Percentiles rank a stretch among this genome's conserved stretches.
Conservation (phyloP, 352 stramenopile species). For the Hyaloperonospora brassicae region DNA sequence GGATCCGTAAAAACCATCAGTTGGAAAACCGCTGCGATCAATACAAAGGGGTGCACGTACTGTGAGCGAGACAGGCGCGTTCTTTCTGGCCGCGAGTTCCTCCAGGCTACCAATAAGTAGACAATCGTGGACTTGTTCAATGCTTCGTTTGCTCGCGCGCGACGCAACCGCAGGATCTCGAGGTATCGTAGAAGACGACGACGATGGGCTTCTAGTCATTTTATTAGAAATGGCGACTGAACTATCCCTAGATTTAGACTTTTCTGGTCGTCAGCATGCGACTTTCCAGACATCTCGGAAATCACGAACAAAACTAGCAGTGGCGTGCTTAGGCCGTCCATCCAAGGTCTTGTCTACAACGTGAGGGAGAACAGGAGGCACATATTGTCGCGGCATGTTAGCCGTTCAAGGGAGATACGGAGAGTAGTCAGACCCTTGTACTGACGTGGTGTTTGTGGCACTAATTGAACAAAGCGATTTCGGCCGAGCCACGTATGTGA, state of each 20-base stretch:
- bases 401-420: background rate
- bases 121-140: constrained; percentile 14
- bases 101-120: constrained; percentile 32
- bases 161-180: constrained; percentile 19
- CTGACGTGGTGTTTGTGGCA: no score
- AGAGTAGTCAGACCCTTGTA: no score
- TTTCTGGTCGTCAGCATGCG: no score
- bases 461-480: no score
- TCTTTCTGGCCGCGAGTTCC: constrained; percentile 29
- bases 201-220: constrained; percentile 49
- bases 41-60: constrained; percentile 24
- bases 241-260: no score
- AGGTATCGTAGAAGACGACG: constrained; percentile 34
- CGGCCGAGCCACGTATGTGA: no score
- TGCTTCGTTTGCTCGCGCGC: constrained; percentile 24
- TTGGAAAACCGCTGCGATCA: background rate
- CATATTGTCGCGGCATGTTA: background rate
- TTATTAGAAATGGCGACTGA: background rate
- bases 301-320: no score
- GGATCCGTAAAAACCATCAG: no score
- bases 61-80: constrained; percentile 34
- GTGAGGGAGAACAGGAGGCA: background rate
- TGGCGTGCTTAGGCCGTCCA: background rate
- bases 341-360: background rate
- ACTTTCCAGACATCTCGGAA: no score